Conservation (phyloP, 768 basidiomycete genomes). For the Imleria badia region DNA sequence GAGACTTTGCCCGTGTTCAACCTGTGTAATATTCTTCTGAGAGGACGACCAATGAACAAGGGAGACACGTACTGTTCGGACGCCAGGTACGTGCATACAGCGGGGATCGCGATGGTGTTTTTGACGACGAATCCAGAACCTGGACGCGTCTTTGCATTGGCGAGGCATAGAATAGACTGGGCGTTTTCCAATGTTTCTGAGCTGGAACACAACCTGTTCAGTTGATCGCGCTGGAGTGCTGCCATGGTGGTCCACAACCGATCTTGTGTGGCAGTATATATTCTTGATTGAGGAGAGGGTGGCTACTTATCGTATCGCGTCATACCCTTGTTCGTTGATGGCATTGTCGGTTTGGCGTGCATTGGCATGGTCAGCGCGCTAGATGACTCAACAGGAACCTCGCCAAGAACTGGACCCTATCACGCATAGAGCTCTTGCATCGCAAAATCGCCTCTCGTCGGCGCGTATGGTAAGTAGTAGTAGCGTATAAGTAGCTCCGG, state of each 20-base stretch:
- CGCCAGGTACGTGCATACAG: conserved; percentile 33
- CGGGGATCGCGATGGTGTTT: conserved; percentile 22
- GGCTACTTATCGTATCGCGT: too few relatives aligned
- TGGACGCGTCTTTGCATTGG: conserved; percentile 22
- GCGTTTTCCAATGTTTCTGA: conserved; percentile 25
- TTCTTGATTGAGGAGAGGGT: too few relatives aligned
- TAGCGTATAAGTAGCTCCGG: too few relatives aligned
- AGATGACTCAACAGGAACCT: too few relatives aligned
- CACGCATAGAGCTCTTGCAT: too few relatives aligned
- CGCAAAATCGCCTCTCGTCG: too few relatives aligned
- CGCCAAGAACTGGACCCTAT: too few relatives aligned
- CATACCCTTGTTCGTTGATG: too few relatives aligned
- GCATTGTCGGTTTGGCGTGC: too few relatives aligned
- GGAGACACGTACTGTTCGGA: conserved; percentile 29
- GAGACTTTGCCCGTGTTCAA: conserved; percentile 31
- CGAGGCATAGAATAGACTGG: conserved; percentile 21
- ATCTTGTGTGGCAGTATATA: background rate
- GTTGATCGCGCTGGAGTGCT: conserved; percentile 17
- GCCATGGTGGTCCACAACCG: conserved; percentile 8
- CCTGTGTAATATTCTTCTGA: conserved; percentile 4
- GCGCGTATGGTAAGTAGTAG: too few relatives aligned
- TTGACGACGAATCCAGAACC: conserved; percentile 31
- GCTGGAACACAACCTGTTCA: conserved; percentile 21
- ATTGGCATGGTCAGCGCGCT: too few relatives aligned
- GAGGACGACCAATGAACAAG: background rate